A percentile compares a stretch with the other conserved stretches of the same genome.
These are phyloP conservation scores for Lippia alba DNA, from an alignment of 305 asterid species.

Conservation along the genomic window DNA sequence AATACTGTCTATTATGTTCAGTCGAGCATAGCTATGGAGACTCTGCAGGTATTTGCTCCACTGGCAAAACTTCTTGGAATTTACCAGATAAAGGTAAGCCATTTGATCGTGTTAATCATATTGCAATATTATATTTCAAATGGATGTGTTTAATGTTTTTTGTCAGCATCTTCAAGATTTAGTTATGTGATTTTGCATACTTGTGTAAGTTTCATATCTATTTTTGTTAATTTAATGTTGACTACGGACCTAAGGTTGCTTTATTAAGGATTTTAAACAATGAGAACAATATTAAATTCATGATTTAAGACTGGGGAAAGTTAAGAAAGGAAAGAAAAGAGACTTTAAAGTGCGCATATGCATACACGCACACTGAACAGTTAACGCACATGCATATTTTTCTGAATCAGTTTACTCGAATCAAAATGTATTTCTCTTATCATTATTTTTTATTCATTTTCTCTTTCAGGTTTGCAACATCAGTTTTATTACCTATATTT, in stretches of 20 bases:
- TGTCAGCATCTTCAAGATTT: slow-evolving; percentile 2
- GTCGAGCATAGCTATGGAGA: slow-evolving; percentile 94
- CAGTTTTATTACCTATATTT: slow-evolving; percentile 4
- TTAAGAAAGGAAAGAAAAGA: not conserved
- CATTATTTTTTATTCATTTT: slow-evolving; percentile 2
- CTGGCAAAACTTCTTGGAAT: slow-evolving; percentile 92
- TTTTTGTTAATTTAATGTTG: not conserved
- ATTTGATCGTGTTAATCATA: slow-evolving; percentile 17
- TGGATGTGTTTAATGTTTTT: not conserved
- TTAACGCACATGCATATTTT: not conserved
- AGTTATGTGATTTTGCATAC: slow-evolving; percentile 11
- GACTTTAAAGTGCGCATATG: not conserved
- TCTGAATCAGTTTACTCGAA: slow-evolving; percentile 15
- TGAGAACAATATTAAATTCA: not conserved
- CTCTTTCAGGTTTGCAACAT: slow-evolving; percentile 9
- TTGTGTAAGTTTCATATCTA: slow-evolving; percentile 3
- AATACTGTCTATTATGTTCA: slow-evolving; percentile 40
- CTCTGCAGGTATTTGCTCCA: slow-evolving; percentile 95
- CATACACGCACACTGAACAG: not conserved
- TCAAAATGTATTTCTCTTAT: not conserved
- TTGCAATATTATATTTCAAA: not conserved
- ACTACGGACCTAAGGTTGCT: not conserved
- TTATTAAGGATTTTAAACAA: not conserved
- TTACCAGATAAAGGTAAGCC: slow-evolving; percentile 85
- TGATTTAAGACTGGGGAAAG: not conserved